These are phyloP conservation scores for Aureoboletus auriporus DNA, from an alignment of 768 basidiomycete species.

Conservation along the genomic window DNA sequence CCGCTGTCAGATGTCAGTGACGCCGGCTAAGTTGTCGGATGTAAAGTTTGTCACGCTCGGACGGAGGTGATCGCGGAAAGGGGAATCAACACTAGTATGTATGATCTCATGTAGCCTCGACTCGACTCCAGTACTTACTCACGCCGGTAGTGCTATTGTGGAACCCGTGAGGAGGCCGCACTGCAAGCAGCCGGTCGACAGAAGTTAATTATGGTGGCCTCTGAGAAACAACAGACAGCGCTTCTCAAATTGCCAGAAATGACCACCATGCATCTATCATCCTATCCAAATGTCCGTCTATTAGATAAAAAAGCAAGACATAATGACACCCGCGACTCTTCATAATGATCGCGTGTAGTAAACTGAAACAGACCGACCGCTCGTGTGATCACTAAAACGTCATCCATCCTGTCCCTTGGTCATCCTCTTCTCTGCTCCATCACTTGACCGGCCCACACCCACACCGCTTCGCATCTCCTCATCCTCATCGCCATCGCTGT, in stretches of 20 bases:
- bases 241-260: constrained; percentile 23
- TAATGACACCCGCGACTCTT: constrained; percentile 23
- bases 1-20: constrained; percentile 27
- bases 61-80: constrained; percentile 4
- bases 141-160: constrained; percentile 3
- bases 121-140: constrained; percentile 8
- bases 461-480: background rate
- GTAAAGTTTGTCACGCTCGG: constrained; percentile 16
- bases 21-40: background rate
- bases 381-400: constrained; percentile 8
- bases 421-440: constrained; percentile 10
- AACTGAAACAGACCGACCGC: constrained; percentile 9
- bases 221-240: constrained; percentile 12
- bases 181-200: constrained; percentile 26
- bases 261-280: constrained; percentile 19
- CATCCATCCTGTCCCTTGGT: constrained; percentile 22
- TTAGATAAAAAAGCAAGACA: constrained; percentile 30
- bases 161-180: constrained; percentile 28
- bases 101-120: background rate
- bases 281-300: constrained; percentile 34
- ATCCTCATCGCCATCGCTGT: constrained; percentile 15
- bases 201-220: constrained; percentile 19
- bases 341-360: constrained; percentile 11
- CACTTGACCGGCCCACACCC: constrained; percentile 5
- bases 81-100: background rate